Conservation (phyloP, 148 eudicot species). For the Chenopodium suecicum region DNA sequence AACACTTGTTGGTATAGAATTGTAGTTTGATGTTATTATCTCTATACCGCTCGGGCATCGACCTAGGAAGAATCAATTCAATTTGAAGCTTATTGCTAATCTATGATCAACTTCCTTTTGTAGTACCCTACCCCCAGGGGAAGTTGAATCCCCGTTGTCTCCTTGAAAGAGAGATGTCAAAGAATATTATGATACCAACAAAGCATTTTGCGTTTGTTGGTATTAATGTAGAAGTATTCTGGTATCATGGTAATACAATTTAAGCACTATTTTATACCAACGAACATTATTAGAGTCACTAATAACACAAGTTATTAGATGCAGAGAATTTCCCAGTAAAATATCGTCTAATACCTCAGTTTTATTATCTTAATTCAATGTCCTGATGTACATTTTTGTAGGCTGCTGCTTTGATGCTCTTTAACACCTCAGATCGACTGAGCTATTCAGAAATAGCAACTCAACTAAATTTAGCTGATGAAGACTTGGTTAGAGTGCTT, state of each 20-base stretch:
- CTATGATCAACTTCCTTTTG: neutral
- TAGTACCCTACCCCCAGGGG: neutral
- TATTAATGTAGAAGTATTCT: no score
- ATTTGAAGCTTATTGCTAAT: neutral
- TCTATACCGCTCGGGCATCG: neutral
- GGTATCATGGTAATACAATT: no score
- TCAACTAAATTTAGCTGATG: constrained; percentile 44
- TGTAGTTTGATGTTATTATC: no score
- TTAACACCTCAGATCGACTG: constrained; percentile 41
- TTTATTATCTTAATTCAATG: neutral
- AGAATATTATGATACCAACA: no score
- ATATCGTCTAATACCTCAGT: neutral
- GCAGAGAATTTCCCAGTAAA: no score
- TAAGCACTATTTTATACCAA: no score
- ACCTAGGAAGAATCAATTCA: neutral
- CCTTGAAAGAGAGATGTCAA: no score
- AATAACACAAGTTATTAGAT: no score
- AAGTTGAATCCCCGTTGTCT: no score
- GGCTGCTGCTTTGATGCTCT: constrained; percentile 56
- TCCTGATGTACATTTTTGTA: constrained; percentile 9
- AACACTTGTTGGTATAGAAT: no score
- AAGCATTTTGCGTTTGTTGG: no score
- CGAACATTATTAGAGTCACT: no score
- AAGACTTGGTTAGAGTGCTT: constrained; percentile 47
- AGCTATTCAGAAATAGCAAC: constrained; percentile 40